Percentiles rank a stretch among this genome's conserved stretches.
Evolutionary conservation across 352 stramenopile genomes (phyloP).

Genomic region (Phytophthora uliginosa): DNA sequence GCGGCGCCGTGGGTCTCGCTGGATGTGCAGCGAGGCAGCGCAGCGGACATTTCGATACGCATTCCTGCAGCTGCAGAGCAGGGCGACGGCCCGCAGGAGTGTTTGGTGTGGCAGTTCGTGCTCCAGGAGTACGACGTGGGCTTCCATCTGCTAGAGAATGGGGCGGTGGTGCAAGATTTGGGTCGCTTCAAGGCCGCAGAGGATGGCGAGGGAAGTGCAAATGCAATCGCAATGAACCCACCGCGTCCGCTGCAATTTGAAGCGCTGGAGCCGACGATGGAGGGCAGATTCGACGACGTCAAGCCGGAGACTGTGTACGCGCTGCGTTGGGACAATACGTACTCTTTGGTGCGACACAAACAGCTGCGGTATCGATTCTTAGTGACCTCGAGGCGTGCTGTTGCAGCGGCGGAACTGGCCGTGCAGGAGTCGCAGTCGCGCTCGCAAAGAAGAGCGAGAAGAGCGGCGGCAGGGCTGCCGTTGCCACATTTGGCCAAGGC

Average conservation of each 20-base stretch:
- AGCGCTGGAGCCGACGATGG: slow-evolving; percentile 28
- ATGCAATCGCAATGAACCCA: background rate
- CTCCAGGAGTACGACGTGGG: slow-evolving; percentile 70
- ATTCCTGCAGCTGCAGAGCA: slow-evolving; percentile 26
- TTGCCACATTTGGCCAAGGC: slow-evolving; percentile 50
- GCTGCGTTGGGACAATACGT: slow-evolving; percentile 82
- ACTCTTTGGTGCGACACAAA: slow-evolving; percentile 81
- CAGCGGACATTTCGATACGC: slow-evolving; percentile 55
- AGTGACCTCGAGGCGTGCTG: slow-evolving; percentile 45
- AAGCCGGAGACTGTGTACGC: slow-evolving; percentile 54
- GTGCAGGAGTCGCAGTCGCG: slow-evolving; percentile 53
- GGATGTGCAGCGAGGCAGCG: slow-evolving; percentile 60
- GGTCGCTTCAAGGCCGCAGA: slow-evolving; percentile 48
- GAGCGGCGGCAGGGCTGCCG: slow-evolving; percentile 28
- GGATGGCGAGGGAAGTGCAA: background rate
- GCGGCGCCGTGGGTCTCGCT: slow-evolving; percentile 58
- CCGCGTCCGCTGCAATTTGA: slow-evolving; percentile 14
- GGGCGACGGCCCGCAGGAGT: slow-evolving; percentile 36
- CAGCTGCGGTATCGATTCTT: slow-evolving; percentile 68
- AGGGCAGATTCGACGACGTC: slow-evolving; percentile 45
- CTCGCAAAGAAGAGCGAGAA: slow-evolving; percentile 30
- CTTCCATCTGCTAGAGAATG: slow-evolving; percentile 71
- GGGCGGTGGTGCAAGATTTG: slow-evolving; percentile 36
- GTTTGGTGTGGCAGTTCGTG: slow-evolving; percentile 72
- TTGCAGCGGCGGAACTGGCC: slow-evolving; percentile 60